Base-by-base conservation (phyloP, 2,329 filamentous ascomycete species). In the Colletotrichum viniferum region DNA sequence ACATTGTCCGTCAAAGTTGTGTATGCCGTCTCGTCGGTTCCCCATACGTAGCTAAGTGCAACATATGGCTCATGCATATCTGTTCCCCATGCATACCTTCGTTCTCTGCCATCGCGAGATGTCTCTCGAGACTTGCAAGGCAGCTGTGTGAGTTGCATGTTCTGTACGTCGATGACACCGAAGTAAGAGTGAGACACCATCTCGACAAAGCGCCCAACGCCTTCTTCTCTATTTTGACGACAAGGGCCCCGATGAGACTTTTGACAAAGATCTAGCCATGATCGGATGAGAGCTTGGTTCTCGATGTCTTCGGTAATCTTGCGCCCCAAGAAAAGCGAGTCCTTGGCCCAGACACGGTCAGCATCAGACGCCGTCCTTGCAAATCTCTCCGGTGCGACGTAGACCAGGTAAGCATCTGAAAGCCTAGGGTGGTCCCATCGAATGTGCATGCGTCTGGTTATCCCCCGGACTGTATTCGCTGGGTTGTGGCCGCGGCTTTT, bases 11-110 rank as follows among this genome's bases (percentile, higher is more conserved):
- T 64, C 24, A 56, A 21, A 10, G 71, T 74, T 24, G 56, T 71
- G 56, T 60, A 66, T 13, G 60, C 69, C 28, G n/a, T 32, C 9
- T 66, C 36, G 5, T 62, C 34, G 8, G 21, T 14, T 2, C 84
- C 84, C 82, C 84, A 86, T 30, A 87, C 85, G 76, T 88, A 88
- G 79, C 86, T 87, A n/a, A 88, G 80, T 16, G 86, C 84, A 4
- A 86, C 78, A 63, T 87, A 88, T 24, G 84, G 80, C 55, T 87
- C 85, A 4, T 79, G 61, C 5, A 30, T 43, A 26, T 26, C 62
- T 28, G 62, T 24, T 26, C 62, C 26, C 36, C 21, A 18, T 14
- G 24, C 56, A 61, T 34, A 14, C 4, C 56, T 58, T 24, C 26
- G 13, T 13, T 38, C 32, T 24, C 60, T 34, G 16, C 32, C 10